phyloP scores from a whole-genome alignment of 306 rosid species.

The Lithocarpus polystachyus region DNA sequence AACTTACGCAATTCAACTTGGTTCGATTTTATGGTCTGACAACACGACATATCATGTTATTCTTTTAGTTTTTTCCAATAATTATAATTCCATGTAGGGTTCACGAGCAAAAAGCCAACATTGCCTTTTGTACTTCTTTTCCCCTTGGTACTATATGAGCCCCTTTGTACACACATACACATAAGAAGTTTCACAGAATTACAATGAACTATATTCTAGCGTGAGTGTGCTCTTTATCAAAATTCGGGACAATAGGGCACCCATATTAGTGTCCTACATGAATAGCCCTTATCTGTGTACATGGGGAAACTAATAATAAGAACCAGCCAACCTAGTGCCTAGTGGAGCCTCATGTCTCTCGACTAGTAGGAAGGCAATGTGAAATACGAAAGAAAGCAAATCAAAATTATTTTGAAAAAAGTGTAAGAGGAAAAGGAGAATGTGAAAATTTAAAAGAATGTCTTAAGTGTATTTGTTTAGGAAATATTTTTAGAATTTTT shows the following conservation, averaged over 20 bases:
- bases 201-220: background rate
- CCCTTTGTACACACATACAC: background rate
- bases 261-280: background rate
- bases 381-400: conserved; percentile 1
- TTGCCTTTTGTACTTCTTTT: background rate
- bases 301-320: conserved; percentile 21
- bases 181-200: background rate
- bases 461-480: too few species aligned
- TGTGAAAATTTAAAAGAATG: too few species aligned
- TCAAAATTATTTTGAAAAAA: background rate
- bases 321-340: conserved; percentile 41
- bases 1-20: too few species aligned
- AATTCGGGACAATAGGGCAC: background rate
- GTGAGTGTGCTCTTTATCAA: background rate
- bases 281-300: background rate
- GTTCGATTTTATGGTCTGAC: too few species aligned
- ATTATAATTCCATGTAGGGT: background rate
- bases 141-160: background rate
- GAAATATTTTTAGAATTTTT: too few species aligned
- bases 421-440: background rate
- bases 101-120: background rate
- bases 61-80: background rate
- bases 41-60: too few species aligned
- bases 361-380: conserved; percentile 3
- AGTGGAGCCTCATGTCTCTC: conserved; percentile 33